Evolutionary conservation across 2,329 filamentous ascomycete genomes (phyloP).

Genomic region (Neofusicoccum parvum): DNA sequence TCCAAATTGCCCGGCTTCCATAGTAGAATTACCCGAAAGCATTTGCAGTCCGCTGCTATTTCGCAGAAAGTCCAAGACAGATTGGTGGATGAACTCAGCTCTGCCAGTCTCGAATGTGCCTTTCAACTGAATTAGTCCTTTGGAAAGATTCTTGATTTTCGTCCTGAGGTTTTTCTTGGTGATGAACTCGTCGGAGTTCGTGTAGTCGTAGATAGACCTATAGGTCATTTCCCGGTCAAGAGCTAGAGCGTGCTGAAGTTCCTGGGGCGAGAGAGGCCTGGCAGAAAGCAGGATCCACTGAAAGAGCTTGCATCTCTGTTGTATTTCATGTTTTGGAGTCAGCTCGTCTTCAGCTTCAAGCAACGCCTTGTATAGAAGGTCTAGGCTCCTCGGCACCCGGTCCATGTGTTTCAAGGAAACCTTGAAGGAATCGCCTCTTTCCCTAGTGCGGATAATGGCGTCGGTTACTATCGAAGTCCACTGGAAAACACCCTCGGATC

Average conservation of each 20-base stretch:
- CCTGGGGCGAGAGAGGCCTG: background rate
- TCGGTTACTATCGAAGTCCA: background rate
- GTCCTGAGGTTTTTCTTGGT: background rate
- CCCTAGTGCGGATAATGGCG: too few relatives aligned
- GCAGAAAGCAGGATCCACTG: background rate
- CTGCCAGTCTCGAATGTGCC: background rate
- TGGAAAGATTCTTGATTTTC: background rate
- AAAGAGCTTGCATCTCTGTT: background rate
- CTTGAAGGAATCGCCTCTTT: background rate
- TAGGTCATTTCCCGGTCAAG: background rate
- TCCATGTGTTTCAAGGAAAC: background rate
- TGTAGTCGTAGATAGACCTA: background rate
- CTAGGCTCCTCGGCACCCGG: background rate
- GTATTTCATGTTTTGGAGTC: background rate
- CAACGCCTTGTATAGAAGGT: background rate
- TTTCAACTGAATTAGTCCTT: background rate
- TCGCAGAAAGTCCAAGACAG: background rate
- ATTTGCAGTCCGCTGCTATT: background rate
- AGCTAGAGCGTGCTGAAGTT: background rate
- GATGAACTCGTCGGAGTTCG: background rate
- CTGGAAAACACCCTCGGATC: background rate
- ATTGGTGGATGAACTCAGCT: background rate
- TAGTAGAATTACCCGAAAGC: background rate
- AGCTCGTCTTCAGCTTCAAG: background rate
- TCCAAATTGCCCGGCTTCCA: background rate